A percentile compares a stretch with the other conserved stretches of the same genome.
These are phyloP conservation scores for Pichia sp. DNA, from an alignment of 1,139 yeast species.

Conservation along the genomic window DNA sequence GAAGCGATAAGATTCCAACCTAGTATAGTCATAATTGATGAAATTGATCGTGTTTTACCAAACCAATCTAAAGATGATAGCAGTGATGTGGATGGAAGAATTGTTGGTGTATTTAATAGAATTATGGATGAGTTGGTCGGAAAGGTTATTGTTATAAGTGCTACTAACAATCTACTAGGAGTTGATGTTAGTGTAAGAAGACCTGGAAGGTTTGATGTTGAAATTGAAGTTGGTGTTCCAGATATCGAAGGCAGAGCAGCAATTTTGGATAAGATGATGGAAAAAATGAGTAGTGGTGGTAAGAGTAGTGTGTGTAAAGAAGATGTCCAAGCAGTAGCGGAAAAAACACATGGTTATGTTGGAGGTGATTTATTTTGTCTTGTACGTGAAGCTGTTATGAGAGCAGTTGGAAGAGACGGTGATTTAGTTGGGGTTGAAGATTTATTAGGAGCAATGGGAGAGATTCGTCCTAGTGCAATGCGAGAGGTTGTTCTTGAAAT, in stretches of 20 bases:
- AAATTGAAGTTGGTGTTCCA: slow-evolving; percentile 73
- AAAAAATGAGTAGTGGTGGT: not conserved
- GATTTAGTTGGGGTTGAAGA: slow-evolving; percentile 35
- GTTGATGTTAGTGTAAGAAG: slow-evolving; percentile 84
- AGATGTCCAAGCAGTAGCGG: slow-evolving; percentile 54
- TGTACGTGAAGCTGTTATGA: slow-evolving; percentile 83
- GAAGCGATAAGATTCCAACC: slow-evolving; percentile 88
- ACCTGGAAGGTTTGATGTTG: slow-evolving; percentile 91
- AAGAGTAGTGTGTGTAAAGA: slow-evolving; percentile 35
- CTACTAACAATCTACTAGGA: slow-evolving; percentile 68
- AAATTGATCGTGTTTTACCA: slow-evolving; percentile 86
- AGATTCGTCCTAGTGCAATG: slow-evolving; percentile 94
- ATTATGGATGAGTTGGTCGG: slow-evolving; percentile 76
- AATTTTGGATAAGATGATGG: not conserved
- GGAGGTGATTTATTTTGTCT: slow-evolving; percentile 89
- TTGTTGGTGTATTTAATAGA: slow-evolving; percentile 81
- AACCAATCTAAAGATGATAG: slow-evolving; percentile 65
- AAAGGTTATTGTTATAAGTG: slow-evolving; percentile 41
- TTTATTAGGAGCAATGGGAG: slow-evolving; percentile 60
- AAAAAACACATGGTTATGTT: slow-evolving; percentile 66
- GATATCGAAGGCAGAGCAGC: slow-evolving; percentile 52
- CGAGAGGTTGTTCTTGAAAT: slow-evolving; percentile 88
- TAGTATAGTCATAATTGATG: slow-evolving; percentile 80
- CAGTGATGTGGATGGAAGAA: slow-evolving; percentile 80
- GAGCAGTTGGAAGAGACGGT: slow-evolving; percentile 42